Evolutionary conservation across 2,329 filamentous ascomycete genomes (phyloP).

Genomic region (Trichoderma lentiforme): DNA sequence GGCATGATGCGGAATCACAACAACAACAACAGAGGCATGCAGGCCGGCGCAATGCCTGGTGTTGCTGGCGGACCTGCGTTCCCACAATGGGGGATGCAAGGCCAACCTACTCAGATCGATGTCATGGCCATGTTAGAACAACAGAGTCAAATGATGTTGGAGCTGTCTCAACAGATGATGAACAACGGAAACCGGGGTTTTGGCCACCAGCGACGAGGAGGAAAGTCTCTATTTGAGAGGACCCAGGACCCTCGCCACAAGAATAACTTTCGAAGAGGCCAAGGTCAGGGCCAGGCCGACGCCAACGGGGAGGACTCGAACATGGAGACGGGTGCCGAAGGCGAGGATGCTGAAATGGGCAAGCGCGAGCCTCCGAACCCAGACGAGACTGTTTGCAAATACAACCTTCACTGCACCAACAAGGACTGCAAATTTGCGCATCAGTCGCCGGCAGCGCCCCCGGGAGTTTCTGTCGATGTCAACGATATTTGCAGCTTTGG

Average conservation of each 20-base stretch:
- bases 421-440: constrained; percentile 90
- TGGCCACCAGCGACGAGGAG: constrained; percentile 39
- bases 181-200: constrained; percentile 49
- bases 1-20: constrained; percentile 50
- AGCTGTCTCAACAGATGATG: constrained; percentile 63
- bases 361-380: constrained; percentile 54
- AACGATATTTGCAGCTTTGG: constrained; percentile 79
- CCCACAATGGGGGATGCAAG: constrained; percentile 36
- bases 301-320: constrained; percentile 35
- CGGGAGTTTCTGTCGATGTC: constrained; percentile 72
- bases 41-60: not conserved
- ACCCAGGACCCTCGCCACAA: constrained; percentile 53
- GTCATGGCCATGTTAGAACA: constrained; percentile 80
- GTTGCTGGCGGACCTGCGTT: constrained; percentile 11
- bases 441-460: constrained; percentile 85
- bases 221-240: constrained; percentile 71
- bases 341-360: constrained; percentile 63
- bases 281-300: constrained; percentile 36
- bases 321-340: constrained; percentile 37
- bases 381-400: constrained; percentile 78
- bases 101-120: constrained; percentile 49
- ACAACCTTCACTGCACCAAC: constrained; percentile 84
- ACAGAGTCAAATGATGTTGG: constrained; percentile 81
- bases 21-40: constrained; percentile 36
- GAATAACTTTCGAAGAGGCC: constrained; percentile 51